A percentile compares a stretch with the other conserved stretches of the same genome.
Conservation (phyloP, 2,329 filamentous ascomycete genomes). For the Eutypa lata region DNA sequence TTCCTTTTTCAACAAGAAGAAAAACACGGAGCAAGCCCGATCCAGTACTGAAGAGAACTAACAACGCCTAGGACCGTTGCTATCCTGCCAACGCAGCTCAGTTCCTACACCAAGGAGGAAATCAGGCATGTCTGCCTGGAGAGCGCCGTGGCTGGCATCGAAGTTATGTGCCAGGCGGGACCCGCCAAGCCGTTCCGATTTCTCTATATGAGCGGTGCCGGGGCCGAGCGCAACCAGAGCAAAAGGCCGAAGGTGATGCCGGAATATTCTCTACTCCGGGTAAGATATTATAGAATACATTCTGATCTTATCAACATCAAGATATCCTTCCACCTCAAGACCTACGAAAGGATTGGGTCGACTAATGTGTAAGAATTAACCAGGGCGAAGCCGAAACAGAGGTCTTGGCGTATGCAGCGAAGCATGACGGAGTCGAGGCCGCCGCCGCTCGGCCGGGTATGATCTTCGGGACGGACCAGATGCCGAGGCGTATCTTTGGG, state of each 20-base stretch:
- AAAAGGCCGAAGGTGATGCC: constrained; percentile 36
- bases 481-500: constrained; percentile 16
- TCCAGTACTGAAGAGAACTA: too few relatives aligned
- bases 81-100: constrained; percentile 21
- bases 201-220: constrained; percentile 42
- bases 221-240: constrained; percentile 40
- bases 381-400: constrained; percentile 46
- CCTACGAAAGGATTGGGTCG: neutral
- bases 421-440: constrained; percentile 37
- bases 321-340: neutral
- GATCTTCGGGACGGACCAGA: constrained; percentile 30
- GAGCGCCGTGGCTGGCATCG: constrained; percentile 19
- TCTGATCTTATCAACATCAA: neutral
- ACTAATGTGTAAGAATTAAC: neutral
- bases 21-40: too few relatives aligned
- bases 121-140: constrained; percentile 23
- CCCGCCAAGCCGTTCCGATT: constrained; percentile 29
- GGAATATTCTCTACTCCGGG: constrained; percentile 45
- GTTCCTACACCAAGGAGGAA: constrained; percentile 11
- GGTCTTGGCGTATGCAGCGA: constrained; percentile 38
- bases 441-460: constrained; percentile 41
- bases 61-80: constrained; percentile 24
- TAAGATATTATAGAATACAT: constrained; percentile 18
- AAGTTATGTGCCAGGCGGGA: constrained; percentile 23
- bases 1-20: too few relatives aligned